Evolutionary conservation across 192 early-diverging fungal species (phyloP).

Genomic region (Coemansia javaensis): DNA sequence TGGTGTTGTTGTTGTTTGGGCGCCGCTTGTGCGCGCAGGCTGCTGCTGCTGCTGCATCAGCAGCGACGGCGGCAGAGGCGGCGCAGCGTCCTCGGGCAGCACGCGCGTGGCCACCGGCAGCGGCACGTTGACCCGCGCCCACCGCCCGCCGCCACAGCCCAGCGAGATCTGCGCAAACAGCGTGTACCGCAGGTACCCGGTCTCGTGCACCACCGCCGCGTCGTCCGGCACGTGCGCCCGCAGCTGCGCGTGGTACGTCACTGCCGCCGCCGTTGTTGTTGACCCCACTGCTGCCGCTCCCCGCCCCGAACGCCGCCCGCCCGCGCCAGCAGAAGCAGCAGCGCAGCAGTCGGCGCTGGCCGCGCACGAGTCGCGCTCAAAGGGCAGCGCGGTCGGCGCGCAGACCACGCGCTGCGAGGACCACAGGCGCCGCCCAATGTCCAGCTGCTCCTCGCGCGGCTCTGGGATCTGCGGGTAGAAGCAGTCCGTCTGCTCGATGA

Average conservation of each 20-base stretch:
- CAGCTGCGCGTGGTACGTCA: slow-evolving; percentile 28
- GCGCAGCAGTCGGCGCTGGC: slow-evolving; percentile 15
- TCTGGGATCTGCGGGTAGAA: slow-evolving; percentile 41
- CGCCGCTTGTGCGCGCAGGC: neutral
- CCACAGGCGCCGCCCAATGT: slow-evolving; percentile 41
- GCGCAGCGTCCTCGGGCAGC: slow-evolving; percentile 6
- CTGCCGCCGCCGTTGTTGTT: slow-evolving; percentile 19
- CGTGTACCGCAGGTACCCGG: slow-evolving; percentile 28
- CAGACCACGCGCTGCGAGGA: slow-evolving; percentile 12
- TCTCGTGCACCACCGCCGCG: slow-evolving; percentile 22
- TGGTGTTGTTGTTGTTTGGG: too few species aligned
- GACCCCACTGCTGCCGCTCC: too few species aligned
- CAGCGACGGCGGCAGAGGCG: neutral
- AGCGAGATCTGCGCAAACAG: slow-evolving; percentile 26
- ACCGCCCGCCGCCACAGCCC: slow-evolving; percentile 13
- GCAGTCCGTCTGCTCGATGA: slow-evolving; percentile 43
- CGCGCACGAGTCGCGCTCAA: slow-evolving; percentile 35
- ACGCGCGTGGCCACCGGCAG: slow-evolving; percentile 30
- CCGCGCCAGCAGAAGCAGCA: too few species aligned
- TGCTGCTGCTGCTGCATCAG: too few species aligned
- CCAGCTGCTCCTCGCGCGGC: slow-evolving; percentile 43
- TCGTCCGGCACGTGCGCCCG: slow-evolving; percentile 13
- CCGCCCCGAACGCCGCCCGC: too few species aligned
- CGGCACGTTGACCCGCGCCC: slow-evolving; percentile 15
- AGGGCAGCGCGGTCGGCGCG: slow-evolving; percentile 12